phyloP scores from a whole-genome alignment of 768 basidiomycete species.

The Lactifluus piperatus region DNA sequence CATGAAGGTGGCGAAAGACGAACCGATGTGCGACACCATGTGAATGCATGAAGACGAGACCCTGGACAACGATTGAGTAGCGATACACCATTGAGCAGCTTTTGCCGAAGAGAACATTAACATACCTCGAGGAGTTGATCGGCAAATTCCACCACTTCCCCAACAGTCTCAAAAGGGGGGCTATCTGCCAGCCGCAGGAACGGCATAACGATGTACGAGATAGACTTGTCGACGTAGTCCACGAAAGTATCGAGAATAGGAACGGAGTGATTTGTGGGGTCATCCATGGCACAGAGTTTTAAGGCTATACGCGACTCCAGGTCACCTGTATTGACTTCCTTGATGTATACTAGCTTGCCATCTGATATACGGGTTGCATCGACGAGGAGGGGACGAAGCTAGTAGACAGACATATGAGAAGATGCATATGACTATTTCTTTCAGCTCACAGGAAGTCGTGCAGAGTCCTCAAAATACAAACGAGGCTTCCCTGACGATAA shows the following conservation, averaged over 20 bases:
- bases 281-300: background rate
- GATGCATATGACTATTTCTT: background rate
- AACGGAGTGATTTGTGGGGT: slow-evolving; percentile 12
- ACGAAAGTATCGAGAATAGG: slow-evolving; percentile 13
- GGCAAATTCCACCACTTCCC: slow-evolving; percentile 13
- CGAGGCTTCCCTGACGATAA: background rate
- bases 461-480: background rate
- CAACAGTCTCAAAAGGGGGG: background rate
- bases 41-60: slow-evolving; percentile 16
- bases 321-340: slow-evolving; percentile 17
- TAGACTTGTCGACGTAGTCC: background rate
- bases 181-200: background rate
- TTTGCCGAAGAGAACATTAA: background rate
- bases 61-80: background rate
- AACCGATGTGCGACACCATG: slow-evolving; percentile 14
- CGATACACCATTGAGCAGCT: background rate
- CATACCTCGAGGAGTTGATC: slow-evolving; percentile 14
- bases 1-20: background rate
- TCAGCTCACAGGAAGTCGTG: background rate
- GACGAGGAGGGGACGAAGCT: slow-evolving; percentile 12
- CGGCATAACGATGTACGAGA: slow-evolving; percentile 17
- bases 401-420: background rate
- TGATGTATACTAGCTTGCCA: slow-evolving; percentile 25
- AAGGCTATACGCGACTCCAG: slow-evolving; percentile 18
- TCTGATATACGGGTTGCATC: slow-evolving; percentile 29